Conservation (phyloP, 148 eudicot species). For the Chenopodium berlandieri region DNA sequence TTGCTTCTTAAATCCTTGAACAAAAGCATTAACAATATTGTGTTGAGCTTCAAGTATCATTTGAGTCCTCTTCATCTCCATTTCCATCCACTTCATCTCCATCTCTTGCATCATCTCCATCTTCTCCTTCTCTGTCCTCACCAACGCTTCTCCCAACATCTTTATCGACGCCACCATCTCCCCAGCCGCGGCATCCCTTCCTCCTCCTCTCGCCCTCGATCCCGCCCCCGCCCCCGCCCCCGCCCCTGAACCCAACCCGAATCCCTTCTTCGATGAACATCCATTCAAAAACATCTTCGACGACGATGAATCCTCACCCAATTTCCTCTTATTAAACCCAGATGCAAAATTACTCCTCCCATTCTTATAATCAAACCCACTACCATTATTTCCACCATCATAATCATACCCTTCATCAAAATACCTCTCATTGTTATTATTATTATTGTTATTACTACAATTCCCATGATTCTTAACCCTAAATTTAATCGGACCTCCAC, state of each 20-base stretch:
- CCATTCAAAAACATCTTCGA: conserved; percentile 19
- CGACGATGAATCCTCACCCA: neutral
- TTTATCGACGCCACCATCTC: conserved; percentile 61
- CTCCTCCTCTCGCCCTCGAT: conserved; percentile 20
- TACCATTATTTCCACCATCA: neutral
- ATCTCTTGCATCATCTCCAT: conserved; percentile 68
- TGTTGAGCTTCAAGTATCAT: conserved; percentile 70
- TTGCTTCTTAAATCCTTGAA: conserved; percentile 32
- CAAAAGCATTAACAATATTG: conserved; percentile 49
- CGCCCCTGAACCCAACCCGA: neutral
- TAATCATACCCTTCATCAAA: conserved; percentile 5
- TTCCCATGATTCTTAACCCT: conserved; percentile 16
- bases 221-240: conserved; percentile 8
- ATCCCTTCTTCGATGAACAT: neutral
- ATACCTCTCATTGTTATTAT: neutral
- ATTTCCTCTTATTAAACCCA: conserved; percentile 14
- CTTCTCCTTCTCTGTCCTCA: conserved; percentile 74
- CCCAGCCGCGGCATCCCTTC: conserved; percentile 24
- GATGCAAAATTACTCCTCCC: conserved; percentile 10
- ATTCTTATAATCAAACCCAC: conserved; percentile 13
- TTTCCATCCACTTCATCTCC: conserved; percentile 64
- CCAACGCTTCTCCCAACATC: conserved; percentile 58
- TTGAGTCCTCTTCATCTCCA: conserved; percentile 71
- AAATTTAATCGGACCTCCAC: conserved; percentile 20
- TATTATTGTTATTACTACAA: neutral